Percentiles rank a stretch among this genome's conserved stretches.
These are phyloP conservation scores for Irineochytrium annulatum DNA, from an alignment of 192 early-diverging fungal genomes.

Conservation along the genomic window DNA sequence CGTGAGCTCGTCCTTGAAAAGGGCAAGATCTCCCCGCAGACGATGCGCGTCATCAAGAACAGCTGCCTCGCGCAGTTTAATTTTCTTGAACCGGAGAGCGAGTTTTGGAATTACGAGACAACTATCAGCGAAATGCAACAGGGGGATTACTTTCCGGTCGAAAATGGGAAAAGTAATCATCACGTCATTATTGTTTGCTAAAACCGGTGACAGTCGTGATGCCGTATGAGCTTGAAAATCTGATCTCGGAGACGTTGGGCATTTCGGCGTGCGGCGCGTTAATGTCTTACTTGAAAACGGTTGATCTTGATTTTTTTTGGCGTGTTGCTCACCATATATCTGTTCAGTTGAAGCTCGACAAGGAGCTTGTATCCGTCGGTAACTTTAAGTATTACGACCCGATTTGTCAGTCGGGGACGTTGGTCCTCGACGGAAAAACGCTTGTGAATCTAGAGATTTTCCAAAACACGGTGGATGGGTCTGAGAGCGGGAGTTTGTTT, in stretches of 20 bases:
- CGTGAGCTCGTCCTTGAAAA: slow-evolving; percentile 87
- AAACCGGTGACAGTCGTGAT: background rate
- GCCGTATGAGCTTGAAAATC: slow-evolving; percentile 22
- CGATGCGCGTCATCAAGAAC: background rate
- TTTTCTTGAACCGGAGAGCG: slow-evolving; percentile 23
- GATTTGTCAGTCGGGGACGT: slow-evolving; percentile 63
- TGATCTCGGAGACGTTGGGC: slow-evolving; percentile 28
- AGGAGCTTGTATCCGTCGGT: slow-evolving; percentile 73
- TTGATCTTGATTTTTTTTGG: slow-evolving; percentile 18
- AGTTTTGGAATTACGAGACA: slow-evolving; percentile 57
- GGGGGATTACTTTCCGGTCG: slow-evolving; percentile 50
- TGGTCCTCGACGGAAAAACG: slow-evolving; percentile 91
- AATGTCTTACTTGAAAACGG: slow-evolving; percentile 79
- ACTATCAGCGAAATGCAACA: slow-evolving; percentile 52
- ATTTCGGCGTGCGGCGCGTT: slow-evolving; percentile 69
- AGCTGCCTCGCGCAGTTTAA: background rate
- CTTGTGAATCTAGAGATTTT: slow-evolving; percentile 91
- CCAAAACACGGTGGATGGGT: slow-evolving; percentile 71
- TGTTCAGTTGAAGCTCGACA: slow-evolving; percentile 76
- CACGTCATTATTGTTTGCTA: too few species aligned
- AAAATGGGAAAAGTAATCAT: background rate
- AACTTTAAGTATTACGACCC: slow-evolving; percentile 86
- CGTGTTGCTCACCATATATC: background rate
- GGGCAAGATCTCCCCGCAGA: slow-evolving; percentile 9
- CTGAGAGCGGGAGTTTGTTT: slow-evolving; percentile 75